These are phyloP conservation scores for Musa itinerans DNA, from an alignment of 176 grass and related monocot species.

Conservation along the genomic window DNA sequence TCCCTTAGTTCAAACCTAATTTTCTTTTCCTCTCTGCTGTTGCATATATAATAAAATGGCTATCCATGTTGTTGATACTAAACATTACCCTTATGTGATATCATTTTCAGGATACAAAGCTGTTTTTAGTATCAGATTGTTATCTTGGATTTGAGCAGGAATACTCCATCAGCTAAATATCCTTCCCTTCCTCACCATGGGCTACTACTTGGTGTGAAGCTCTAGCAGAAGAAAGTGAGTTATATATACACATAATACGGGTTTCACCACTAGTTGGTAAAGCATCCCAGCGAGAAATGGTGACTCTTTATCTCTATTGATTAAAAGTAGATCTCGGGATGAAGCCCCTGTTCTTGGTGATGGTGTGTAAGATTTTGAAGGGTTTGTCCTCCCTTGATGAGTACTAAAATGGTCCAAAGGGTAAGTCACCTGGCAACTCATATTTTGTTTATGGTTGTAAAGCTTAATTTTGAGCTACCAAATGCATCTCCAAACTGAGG, in stretches of 20 bases:
- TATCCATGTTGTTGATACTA: background rate
- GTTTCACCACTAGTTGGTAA: background rate
- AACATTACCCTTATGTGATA: background rate
- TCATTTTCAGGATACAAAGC: conserved; percentile 58
- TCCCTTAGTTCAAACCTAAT: too few relatives aligned
- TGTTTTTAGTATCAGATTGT: conserved; percentile 81
- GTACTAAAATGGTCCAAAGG: too few relatives aligned
- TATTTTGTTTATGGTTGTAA: too few relatives aligned
- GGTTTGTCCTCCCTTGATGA: too few relatives aligned
- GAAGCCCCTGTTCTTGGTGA: too few relatives aligned
- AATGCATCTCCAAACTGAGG: too few relatives aligned
- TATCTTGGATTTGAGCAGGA: conserved; percentile 83
- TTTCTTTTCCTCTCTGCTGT: background rate
- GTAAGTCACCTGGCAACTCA: too few relatives aligned
- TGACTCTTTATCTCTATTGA: too few relatives aligned
- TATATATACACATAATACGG: background rate
- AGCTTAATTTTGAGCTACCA: too few relatives aligned
- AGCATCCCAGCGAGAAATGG: background rate
- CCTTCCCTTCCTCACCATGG: background rate
- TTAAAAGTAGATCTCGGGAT: too few relatives aligned
- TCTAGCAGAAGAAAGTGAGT: background rate
- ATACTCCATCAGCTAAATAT: conserved; percentile 17
- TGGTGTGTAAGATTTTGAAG: too few relatives aligned
- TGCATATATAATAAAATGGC: background rate
- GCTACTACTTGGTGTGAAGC: background rate